phyloP scores from a whole-genome alignment of 2,329 filamentous ascomycete species.

The Xenoacremonium recifei region DNA sequence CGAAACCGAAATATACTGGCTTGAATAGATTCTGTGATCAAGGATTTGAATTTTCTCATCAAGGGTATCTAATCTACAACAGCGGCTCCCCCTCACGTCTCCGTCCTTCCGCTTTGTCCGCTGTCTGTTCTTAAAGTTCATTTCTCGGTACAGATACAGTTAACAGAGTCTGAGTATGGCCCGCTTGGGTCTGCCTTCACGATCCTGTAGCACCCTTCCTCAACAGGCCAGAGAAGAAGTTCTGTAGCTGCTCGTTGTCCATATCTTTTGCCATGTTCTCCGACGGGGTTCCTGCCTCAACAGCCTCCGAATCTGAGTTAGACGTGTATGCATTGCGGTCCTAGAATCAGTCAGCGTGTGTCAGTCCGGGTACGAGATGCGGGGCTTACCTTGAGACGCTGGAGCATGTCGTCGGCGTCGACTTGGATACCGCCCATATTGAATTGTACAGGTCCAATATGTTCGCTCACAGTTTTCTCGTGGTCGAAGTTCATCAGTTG shows the following conservation, averaged over 20 bases:
- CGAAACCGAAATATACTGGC: too few relatives aligned
- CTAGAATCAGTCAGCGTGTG: constrained; percentile 36
- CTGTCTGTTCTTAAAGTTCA: too few relatives aligned
- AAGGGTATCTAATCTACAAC: constrained; percentile 44
- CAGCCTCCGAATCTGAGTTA: constrained; percentile 41
- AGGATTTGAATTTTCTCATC: constrained; percentile 22
- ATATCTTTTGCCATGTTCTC: constrained; percentile 43
- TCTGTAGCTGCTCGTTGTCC: constrained; percentile 57
- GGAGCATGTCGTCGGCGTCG: constrained; percentile 90
- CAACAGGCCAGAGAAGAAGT: constrained; percentile 60
- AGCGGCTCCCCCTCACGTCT: constrained; percentile 14
- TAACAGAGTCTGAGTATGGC: too few relatives aligned
- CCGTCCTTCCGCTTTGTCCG: constrained; percentile 6
- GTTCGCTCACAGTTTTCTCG: constrained; percentile 62
- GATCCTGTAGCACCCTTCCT: constrained; percentile 45
- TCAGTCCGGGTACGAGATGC: too few relatives aligned
- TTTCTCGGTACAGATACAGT: too few relatives aligned
- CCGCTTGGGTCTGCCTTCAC: too few relatives aligned
- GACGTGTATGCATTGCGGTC: constrained; percentile 56
- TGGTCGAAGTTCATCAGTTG: constrained; percentile 34
- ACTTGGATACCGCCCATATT: constrained; percentile 98
- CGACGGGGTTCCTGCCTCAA: constrained; percentile 35
- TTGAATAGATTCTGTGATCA: not conserved
- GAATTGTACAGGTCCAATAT: constrained; percentile 93
- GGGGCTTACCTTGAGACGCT: constrained; percentile 74